These are phyloP conservation scores for Suillus hirtellus DNA, from an alignment of 768 basidiomycete genomes.

Conservation along the genomic window DNA sequence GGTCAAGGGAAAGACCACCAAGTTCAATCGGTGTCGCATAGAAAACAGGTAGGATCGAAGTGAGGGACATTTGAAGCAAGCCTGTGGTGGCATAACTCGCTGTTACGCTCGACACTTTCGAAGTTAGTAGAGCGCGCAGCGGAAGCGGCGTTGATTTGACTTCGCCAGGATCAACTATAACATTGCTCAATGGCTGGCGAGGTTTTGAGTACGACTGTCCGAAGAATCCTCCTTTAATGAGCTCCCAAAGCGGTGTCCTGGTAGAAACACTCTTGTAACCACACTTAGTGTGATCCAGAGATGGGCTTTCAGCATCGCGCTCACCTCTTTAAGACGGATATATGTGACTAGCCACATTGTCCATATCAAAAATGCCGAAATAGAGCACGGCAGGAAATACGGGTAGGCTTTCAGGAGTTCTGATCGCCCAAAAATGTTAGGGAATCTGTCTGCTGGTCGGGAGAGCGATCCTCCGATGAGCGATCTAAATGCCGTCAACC, in stretches of 20 bases:
- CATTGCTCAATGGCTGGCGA: background rate
- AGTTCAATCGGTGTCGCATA: conserved; percentile 31
- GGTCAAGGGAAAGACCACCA: conserved; percentile 28
- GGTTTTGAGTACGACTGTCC: background rate
- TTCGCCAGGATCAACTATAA: background rate
- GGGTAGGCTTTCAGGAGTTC: conserved; percentile 64
- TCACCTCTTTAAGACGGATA: conserved; percentile 57
- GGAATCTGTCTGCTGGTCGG: conserved; percentile 66
- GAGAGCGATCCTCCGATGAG: conserved; percentile 58
- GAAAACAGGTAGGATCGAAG: conserved; percentile 41
- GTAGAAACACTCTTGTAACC: background rate
- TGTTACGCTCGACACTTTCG: conserved; percentile 55
- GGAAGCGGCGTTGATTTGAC: conserved; percentile 36
- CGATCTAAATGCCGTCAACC: conserved; percentile 42
- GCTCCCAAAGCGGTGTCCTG: background rate
- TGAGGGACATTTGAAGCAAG: conserved; percentile 57
- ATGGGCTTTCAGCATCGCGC: background rate
- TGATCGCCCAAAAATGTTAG: conserved; percentile 52
- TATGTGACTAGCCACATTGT: conserved; percentile 50
- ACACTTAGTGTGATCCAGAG: background rate
- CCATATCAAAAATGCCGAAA: conserved; percentile 54
- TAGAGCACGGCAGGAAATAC: conserved; percentile 71
- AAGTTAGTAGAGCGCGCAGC: conserved; percentile 50
- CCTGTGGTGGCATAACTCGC: conserved; percentile 63
- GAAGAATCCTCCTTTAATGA: background rate